Evolutionary conservation across 805 yeast species (phyloP), one percentile per base, ranked within the genome.

Genomic region (Isabelozyma rhagii): DNA sequence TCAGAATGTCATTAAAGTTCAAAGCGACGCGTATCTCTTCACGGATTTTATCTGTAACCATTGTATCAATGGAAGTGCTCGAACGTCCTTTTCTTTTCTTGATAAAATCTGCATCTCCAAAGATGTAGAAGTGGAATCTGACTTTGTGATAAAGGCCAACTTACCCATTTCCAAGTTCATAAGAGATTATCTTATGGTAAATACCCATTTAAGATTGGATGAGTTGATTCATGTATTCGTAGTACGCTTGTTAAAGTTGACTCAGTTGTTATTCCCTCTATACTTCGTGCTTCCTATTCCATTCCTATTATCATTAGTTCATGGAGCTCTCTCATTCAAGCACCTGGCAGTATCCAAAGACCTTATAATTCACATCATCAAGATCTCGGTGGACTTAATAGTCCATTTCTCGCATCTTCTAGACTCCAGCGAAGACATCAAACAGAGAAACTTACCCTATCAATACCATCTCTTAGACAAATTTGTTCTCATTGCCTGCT

Each of bases 281-380:
- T n/a, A 43, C 18, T 13, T 11, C 14, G 53, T 74, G 2, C 52
- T 78, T 1, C 63, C 84, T 0, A 69, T 84, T 3, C 94, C 94
- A 1, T 85, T 83, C 59, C 54, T 87, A 11, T 59, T 85, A 2
- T 73, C 87, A 0, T 56, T 87, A 39, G 67, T 86, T 39, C 82
- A 82, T 55, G 79, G 80, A 46, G 59, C 82, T 1, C 62, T 85
- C 5, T 73, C 65, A 17, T 88, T 83, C 63, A 72, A 88, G 58
- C 84, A 88, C 1, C 78, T 80, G 49, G 91, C 93, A 0, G 72
- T 84, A 1, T 70, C 68, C 17, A 64, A 58, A 38, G 57, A 61
- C 11, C 68, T 76, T 21, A 60, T 68, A 3, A 41, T 47, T 18
- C 36, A 40, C 2, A 49, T 67, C n/a, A 47, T 64, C 3, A 43